These are phyloP conservation scores for Citrus medica DNA, from an alignment of 345 rosid genomes.

Conservation along the genomic window DNA sequence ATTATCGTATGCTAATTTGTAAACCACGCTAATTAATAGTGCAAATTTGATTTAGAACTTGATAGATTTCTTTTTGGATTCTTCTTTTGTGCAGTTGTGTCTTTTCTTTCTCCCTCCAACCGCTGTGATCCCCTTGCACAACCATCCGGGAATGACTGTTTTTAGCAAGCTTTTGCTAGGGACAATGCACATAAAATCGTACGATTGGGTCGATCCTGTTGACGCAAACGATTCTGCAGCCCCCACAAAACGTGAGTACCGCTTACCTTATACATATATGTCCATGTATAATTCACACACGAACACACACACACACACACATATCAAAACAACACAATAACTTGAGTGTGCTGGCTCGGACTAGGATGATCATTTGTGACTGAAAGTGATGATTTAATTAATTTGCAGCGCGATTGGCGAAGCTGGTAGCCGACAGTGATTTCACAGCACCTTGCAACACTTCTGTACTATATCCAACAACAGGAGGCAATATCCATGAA, in stretches of 20 bases:
- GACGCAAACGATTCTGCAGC: slow-evolving; percentile 3
- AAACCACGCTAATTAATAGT: too few relatives aligned
- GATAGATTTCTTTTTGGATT: too few relatives aligned
- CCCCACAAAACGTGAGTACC: slow-evolving; percentile 32
- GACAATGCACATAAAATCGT: slow-evolving; percentile 66
- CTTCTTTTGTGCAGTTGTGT: slow-evolving; percentile 40
- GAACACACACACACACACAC: neutral
- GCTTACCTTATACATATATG: neutral
- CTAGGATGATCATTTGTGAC: neutral
- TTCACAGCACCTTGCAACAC: slow-evolving; percentile 60
- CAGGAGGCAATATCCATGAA: slow-evolving; percentile 71
- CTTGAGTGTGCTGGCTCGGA: neutral
- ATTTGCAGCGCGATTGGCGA: slow-evolving; percentile 50
- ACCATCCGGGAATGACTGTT: slow-evolving; percentile 80
- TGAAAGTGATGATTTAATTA: neutral
- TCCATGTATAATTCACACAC: neutral
- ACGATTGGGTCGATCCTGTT: slow-evolving; percentile 48
- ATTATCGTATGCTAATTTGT: too few relatives aligned
- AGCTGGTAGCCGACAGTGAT: slow-evolving; percentile 24
- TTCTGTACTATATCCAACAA: slow-evolving; percentile 64
- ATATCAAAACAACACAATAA: neutral
- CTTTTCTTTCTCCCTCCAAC: slow-evolving; percentile 63
- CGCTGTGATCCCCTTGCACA: slow-evolving; percentile 70
- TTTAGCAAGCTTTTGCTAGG: slow-evolving; percentile 64
- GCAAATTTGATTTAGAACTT: too few relatives aligned